Percentiles rank a stretch among this genome's conserved stretches.
Conservation (phyloP, 176 grass and related monocot genomes). For the Oryza glaberrima region DNA sequence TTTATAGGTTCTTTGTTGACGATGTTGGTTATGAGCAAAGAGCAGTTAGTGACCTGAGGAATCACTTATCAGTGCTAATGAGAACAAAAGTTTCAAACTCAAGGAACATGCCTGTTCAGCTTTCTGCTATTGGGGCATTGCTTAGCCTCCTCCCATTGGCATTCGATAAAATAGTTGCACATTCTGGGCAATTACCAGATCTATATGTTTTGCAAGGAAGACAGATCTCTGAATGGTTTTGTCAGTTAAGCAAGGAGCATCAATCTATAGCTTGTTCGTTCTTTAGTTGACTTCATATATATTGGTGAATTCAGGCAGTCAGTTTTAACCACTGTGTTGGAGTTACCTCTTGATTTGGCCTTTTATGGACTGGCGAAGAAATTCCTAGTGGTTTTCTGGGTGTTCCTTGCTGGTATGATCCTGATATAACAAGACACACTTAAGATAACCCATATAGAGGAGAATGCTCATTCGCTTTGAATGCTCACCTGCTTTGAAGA, state of each 20-base stretch:
- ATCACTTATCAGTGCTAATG: constrained; percentile 54
- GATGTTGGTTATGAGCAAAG: constrained; percentile 59
- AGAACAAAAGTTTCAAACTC: constrained; percentile 42
- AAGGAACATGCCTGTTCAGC: constrained; percentile 57
- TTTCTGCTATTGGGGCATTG: constrained; percentile 61
- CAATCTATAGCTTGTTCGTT: constrained; percentile 47
- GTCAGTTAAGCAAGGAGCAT: constrained; percentile 71
- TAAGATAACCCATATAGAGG: constrained; percentile 7
- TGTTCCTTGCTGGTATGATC: neutral
- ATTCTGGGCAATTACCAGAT: constrained; percentile 37
- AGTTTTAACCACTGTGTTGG: neutral
- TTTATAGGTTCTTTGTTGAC: constrained; percentile 67
- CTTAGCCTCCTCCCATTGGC: constrained; percentile 72
- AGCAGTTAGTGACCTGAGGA: constrained; percentile 57
- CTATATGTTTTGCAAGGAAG: constrained; percentile 31
- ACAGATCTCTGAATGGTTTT: constrained; percentile 79
- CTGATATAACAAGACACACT: neutral
- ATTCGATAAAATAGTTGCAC: constrained; percentile 56
- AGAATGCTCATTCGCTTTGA: neutral
- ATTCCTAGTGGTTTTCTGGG: constrained; percentile 13
- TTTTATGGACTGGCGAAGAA: neutral
- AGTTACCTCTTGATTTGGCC: neutral
- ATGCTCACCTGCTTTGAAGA: constrained; percentile 8
- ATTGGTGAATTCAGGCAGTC: neutral
- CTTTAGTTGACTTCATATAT: constrained; percentile 33